Conservation (phyloP, 148 eudicot species). For the Camellia lanceoleosa region DNA sequence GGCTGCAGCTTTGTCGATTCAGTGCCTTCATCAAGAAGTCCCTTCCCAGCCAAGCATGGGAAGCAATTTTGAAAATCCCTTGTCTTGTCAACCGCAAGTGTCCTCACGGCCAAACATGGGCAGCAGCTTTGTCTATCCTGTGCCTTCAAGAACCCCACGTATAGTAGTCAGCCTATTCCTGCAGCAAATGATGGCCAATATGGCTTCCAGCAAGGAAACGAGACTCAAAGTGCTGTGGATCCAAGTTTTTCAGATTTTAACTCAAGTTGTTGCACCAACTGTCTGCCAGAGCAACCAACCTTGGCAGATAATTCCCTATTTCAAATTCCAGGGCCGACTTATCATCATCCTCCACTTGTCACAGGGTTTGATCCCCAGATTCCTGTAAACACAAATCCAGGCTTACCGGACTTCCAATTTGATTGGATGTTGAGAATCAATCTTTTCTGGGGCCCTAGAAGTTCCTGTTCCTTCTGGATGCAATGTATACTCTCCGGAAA, state of each 20-base stretch:
- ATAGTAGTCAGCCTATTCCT: conserved; percentile 27
- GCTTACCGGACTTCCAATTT: conserved; percentile 27
- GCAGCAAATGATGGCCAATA: conserved; percentile 21
- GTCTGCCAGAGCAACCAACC: conserved; percentile 23
- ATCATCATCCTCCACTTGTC: conserved; percentile 12
- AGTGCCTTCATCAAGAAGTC: conserved; percentile 12
- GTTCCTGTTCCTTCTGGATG: conserved; percentile 24
- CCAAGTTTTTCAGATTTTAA: conserved; percentile 17
- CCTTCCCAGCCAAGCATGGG: conserved; percentile 14
- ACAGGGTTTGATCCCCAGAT: conserved; percentile 20
- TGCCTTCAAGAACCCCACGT: conserved; percentile 25
- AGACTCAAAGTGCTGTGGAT: conserved; percentile 18
- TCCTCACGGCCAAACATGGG: conserved; percentile 23
- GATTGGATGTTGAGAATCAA: conserved; percentile 31
- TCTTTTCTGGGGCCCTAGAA: conserved; percentile 24
- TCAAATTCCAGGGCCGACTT: conserved; percentile 18
- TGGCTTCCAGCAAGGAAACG: conserved; percentile 25
- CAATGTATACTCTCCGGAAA: conserved; percentile 28
- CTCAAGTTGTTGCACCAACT: conserved; percentile 11
- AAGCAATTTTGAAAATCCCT: conserved; percentile 4
- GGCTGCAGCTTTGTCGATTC: not conserved
- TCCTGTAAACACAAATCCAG: conserved; percentile 16
- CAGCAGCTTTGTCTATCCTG: conserved; percentile 11
- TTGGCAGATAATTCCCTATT: conserved; percentile 21
- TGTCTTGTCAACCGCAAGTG: conserved; percentile 24